These are phyloP conservation scores for Saccharum officinarum DNA, from an alignment of 176 grass and related monocot species.

Conservation along the genomic window DNA sequence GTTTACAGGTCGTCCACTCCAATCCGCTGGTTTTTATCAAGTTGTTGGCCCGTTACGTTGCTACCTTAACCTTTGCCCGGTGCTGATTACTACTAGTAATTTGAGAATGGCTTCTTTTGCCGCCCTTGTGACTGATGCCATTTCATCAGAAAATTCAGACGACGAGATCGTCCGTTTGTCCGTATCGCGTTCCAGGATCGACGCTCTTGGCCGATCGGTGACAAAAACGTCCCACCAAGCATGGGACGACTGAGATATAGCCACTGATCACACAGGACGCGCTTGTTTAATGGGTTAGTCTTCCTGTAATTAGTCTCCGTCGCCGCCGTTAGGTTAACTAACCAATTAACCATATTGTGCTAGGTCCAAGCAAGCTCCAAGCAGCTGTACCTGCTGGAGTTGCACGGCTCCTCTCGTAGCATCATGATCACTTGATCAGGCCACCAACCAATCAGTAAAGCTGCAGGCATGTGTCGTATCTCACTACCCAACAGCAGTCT, in stretches of 20 bases:
- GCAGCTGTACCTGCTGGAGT: background rate
- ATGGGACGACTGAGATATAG: background rate
- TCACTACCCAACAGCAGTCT: background rate
- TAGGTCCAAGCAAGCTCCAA: background rate
- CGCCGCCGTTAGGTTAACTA: slow-evolving; percentile 30
- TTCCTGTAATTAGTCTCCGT: background rate
- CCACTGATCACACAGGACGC: background rate
- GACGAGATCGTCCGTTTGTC: background rate
- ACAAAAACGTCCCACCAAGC: slow-evolving; percentile 25
- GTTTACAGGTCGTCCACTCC: background rate
- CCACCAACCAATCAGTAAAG: background rate
- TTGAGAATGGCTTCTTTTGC: background rate
- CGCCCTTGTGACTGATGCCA: background rate
- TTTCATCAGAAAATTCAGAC: background rate
- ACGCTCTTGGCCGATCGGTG: background rate
- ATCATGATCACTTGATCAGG: background rate
- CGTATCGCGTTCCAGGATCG: background rate
- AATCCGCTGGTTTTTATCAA: background rate
- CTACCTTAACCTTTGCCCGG: background rate
- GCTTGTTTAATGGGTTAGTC: background rate
- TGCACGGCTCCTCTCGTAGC: background rate
- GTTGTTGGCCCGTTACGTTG: background rate
- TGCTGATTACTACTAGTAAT: background rate
- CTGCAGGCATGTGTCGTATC: background rate
- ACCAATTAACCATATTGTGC: slow-evolving; percentile 7